Evolutionary conservation across 257 asterid species (phyloP).

Genomic region (Capsicum pubescens): DNA sequence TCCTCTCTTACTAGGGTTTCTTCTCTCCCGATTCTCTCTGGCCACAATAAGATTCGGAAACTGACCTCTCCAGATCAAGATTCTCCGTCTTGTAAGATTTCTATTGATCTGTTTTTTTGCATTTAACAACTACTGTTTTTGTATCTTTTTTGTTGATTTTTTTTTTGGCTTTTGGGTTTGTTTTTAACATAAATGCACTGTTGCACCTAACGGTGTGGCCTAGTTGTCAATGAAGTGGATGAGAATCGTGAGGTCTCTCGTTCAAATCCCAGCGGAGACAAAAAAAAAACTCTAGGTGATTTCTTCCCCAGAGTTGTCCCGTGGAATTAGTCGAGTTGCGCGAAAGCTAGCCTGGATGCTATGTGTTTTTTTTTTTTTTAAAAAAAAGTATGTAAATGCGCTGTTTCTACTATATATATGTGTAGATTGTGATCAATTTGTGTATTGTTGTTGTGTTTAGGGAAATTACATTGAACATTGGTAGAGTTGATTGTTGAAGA

Average conservation of each 20-base stretch:
- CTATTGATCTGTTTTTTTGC: constrained; percentile 39
- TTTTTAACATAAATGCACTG: background rate
- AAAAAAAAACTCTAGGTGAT: too few species aligned
- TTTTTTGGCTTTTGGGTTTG: background rate
- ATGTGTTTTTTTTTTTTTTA: too few species aligned
- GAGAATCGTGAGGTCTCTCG: too few species aligned
- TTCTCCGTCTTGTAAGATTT: constrained; percentile 45
- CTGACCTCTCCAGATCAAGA: constrained; percentile 49
- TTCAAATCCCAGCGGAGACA: too few species aligned
- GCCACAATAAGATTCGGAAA: constrained; percentile 28
- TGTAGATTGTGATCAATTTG: constrained; percentile 26
- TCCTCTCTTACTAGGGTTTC: constrained; percentile 48
- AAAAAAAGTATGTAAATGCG: background rate
- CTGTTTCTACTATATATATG: background rate
- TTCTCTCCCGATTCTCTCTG: constrained; percentile 26
- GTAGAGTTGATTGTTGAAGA: constrained; percentile 26
- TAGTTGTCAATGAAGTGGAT: too few species aligned
- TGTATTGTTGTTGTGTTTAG: constrained; percentile 14
- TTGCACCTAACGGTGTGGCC: too few species aligned
- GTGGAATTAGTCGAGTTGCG: too few species aligned
- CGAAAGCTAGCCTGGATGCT: too few species aligned
- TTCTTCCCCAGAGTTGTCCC: too few species aligned
- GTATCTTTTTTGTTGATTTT: background rate
- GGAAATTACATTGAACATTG: background rate
- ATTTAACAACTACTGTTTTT: background rate